phyloP scores from a whole-genome alignment of 805 yeast species.

The Saccharomyces kudriavzevii region DNA sequence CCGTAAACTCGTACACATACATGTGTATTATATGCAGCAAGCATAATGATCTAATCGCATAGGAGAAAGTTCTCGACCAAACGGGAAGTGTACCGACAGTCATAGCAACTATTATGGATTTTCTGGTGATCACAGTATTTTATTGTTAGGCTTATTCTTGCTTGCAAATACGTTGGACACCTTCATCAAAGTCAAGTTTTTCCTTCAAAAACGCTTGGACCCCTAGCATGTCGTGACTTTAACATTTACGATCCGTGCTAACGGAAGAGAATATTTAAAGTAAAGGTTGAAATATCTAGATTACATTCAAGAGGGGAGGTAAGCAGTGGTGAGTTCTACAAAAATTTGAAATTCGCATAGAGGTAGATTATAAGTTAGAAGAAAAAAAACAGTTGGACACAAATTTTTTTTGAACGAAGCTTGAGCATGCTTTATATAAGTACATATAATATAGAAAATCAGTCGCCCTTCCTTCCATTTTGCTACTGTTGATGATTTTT shows the following conservation, averaged over 20 bases:
- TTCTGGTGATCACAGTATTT: neutral
- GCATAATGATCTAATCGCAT: constrained; percentile 54
- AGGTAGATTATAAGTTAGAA: no score
- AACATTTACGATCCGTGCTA: neutral
- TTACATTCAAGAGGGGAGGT: neutral
- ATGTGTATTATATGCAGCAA: constrained; percentile 58
- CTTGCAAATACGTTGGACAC: neutral
- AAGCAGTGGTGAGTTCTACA: neutral
- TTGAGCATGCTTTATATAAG: no score
- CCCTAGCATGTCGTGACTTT: neutral
- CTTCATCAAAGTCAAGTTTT: neutral
- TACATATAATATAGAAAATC: no score
- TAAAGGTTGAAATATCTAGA: neutral
- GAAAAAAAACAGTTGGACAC: no score
- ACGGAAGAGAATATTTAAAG: neutral
- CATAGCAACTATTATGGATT: neutral
- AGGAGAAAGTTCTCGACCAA: constrained; percentile 32
- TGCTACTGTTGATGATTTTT: neutral
- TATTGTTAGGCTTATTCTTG: neutral
- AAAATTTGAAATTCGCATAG: no score
- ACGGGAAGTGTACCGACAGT: neutral
- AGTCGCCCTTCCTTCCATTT: neutral
- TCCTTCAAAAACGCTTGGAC: neutral
- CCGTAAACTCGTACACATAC: constrained; percentile 64
- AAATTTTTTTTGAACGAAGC: neutral